phyloP scores from a whole-genome alignment of 345 rosid genomes.

The Citrus inodora region DNA sequence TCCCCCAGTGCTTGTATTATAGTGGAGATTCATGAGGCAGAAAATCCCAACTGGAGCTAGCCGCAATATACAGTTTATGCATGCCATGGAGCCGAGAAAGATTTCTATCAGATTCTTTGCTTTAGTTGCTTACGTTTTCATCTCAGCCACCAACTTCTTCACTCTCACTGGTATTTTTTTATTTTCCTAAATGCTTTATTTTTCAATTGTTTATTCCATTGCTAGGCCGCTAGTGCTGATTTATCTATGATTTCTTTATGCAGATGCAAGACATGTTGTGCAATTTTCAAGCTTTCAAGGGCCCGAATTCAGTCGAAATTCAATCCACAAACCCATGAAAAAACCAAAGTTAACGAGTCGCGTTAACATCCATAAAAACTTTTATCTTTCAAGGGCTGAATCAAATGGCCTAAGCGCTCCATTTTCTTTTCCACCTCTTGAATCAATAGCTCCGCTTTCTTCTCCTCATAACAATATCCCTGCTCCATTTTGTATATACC shows the following conservation, averaged over 20 bases:
- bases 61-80: background rate
- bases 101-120: background rate
- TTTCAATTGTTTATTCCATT: background rate
- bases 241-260: background rate
- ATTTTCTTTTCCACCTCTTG: constrained; percentile 23
- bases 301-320: background rate
- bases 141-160: constrained; percentile 20
- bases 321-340: background rate
- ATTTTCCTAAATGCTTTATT: background rate
- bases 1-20: background rate
- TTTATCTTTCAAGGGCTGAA: background rate
- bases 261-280: constrained; percentile 29
- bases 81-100: constrained; percentile 14
- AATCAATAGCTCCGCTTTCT: constrained; percentile 24
- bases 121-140: background rate
- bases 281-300: background rate
- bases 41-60: background rate
- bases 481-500: constrained; percentile 5
- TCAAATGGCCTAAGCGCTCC: constrained; percentile 10
- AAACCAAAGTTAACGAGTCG: background rate
- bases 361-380: background rate
- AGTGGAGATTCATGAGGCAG: background rate
- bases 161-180: constrained; percentile 15
- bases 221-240: background rate
- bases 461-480: constrained; percentile 1